Conservation (phyloP, 176 grass and related monocot species). For the Stipa capillata region DNA sequence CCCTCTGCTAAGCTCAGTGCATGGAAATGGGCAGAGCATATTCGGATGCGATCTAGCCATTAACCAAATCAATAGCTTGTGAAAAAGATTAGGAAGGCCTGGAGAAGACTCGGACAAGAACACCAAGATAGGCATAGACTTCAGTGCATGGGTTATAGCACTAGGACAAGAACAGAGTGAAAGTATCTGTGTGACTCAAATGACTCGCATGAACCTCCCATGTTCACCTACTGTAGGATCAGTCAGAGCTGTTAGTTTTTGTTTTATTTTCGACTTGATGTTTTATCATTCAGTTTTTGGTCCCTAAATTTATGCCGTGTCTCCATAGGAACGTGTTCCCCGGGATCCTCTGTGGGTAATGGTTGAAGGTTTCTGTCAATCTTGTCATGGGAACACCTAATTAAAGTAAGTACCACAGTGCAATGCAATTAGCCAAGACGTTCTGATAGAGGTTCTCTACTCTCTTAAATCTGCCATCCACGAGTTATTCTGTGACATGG, state of each 20-base stretch:
- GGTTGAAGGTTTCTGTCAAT: neutral
- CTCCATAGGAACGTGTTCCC: neutral
- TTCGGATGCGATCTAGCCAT: neutral
- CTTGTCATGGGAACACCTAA: too few species aligned
- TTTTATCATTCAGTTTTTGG: too few species aligned
- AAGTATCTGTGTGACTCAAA: neutral
- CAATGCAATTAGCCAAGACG: neutral
- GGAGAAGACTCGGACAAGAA: too few species aligned
- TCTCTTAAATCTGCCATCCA: too few species aligned
- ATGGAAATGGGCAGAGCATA: neutral
- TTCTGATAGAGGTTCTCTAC: neutral
- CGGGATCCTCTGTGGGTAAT: neutral
- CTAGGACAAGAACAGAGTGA: neutral
- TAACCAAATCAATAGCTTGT: neutral
- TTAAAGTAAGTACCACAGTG: too few species aligned
- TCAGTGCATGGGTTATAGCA: neutral
- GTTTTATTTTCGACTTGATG: too few species aligned
- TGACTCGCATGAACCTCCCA: slow-evolving; percentile 15
- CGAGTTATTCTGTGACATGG: neutral
- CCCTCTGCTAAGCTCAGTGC: neutral
- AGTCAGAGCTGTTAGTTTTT: neutral
- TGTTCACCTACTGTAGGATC: neutral
- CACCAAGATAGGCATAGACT: neutral
- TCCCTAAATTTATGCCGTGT: slow-evolving; percentile 5
- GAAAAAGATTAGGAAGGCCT: too few species aligned